These are phyloP conservation scores for Thelonectria rubi DNA, from an alignment of 2,329 filamentous ascomycete species.

Conservation along the genomic window DNA sequence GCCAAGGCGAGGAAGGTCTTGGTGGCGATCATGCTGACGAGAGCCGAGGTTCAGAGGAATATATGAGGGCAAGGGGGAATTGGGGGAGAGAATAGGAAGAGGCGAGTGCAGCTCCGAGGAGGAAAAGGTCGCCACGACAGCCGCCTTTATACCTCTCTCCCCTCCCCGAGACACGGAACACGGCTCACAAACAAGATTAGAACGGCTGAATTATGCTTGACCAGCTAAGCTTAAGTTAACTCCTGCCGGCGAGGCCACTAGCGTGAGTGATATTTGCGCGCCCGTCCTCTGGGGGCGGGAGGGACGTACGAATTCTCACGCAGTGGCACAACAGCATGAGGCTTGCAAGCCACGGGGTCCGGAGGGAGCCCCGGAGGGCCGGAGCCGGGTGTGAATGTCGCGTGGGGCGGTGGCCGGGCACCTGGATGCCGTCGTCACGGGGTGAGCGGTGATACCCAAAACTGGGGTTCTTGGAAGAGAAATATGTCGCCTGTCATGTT, in stretches of 20 bases:
- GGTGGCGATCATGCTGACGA: constrained; percentile 42
- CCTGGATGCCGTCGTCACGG: neutral
- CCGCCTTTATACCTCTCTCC: too few relatives aligned
- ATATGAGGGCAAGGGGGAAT: neutral
- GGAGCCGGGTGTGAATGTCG: constrained; percentile 32
- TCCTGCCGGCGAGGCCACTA: constrained; percentile 7
- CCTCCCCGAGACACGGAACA: too few relatives aligned
- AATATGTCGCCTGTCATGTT: too few relatives aligned
- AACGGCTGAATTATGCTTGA: constrained; percentile 16
- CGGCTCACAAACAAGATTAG: neutral
- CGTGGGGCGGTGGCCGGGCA: constrained; percentile 24
- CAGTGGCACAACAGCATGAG: too few relatives aligned
- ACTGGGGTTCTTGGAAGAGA: too few relatives aligned
- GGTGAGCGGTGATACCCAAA: neutral
- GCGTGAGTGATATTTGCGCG: constrained; percentile 22
- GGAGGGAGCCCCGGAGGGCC: constrained; percentile 24
- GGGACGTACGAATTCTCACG: too few relatives aligned
- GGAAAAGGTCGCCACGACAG: neutral
- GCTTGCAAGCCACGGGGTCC: too few relatives aligned
- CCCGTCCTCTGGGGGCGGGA: too few relatives aligned
- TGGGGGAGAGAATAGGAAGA: neutral
- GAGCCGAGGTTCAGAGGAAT: neutral
- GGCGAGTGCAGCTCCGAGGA: neutral
- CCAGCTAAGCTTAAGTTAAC: constrained; percentile 24
- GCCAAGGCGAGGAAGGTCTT: constrained; percentile 48